Evolutionary conservation across 1,284 basidiomycete species (phyloP).

Genomic region (Pseudozyma thailandica): DNA sequence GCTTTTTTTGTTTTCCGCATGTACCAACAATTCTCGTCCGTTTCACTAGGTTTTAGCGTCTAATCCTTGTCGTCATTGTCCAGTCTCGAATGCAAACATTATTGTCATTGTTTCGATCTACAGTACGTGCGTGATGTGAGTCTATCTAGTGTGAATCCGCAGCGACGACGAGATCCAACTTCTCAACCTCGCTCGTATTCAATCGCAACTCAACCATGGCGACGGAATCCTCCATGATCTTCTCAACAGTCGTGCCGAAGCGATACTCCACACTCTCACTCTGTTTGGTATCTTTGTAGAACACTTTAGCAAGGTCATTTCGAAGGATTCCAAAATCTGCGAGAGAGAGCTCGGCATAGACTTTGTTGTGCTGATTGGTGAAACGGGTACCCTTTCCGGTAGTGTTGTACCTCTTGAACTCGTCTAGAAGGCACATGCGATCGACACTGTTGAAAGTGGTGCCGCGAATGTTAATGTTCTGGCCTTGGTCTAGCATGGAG

Average conservation of each 20-base stretch:
- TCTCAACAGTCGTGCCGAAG: slow-evolving; percentile 30
- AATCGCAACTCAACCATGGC: slow-evolving; percentile 23
- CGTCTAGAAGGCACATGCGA: slow-evolving; percentile 62
- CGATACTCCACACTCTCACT: slow-evolving; percentile 23
- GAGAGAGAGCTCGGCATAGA: slow-evolving; percentile 51
- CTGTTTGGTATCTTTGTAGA: slow-evolving; percentile 28
- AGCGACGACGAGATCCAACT: slow-evolving; percentile 46
- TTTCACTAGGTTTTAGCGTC: background rate
- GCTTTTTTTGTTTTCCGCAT: background rate
- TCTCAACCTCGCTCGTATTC: slow-evolving; percentile 11
- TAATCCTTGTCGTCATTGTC: too few relatives aligned
- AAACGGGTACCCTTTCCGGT: slow-evolving; percentile 64
- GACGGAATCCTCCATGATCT: slow-evolving; percentile 27
- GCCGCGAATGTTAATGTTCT: slow-evolving; percentile 66
- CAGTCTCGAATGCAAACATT: slow-evolving; percentile 14
- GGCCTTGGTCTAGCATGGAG: slow-evolving; percentile 60
- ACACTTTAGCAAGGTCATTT: slow-evolving; percentile 43
- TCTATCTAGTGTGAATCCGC: slow-evolving; percentile 47
- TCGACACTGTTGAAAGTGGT: slow-evolving; percentile 59
- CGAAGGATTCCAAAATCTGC: slow-evolving; percentile 52
- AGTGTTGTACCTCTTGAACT: slow-evolving; percentile 54
- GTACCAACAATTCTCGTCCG: slow-evolving; percentile 1
- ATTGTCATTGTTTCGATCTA: slow-evolving; percentile 21
- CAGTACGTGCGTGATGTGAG: background rate
- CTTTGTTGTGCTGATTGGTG: slow-evolving; percentile 45